Evolutionary conservation across 805 yeast species (phyloP), one percentile per base, ranked within the genome.

Genomic region (Kazachstania taianensis): DNA sequence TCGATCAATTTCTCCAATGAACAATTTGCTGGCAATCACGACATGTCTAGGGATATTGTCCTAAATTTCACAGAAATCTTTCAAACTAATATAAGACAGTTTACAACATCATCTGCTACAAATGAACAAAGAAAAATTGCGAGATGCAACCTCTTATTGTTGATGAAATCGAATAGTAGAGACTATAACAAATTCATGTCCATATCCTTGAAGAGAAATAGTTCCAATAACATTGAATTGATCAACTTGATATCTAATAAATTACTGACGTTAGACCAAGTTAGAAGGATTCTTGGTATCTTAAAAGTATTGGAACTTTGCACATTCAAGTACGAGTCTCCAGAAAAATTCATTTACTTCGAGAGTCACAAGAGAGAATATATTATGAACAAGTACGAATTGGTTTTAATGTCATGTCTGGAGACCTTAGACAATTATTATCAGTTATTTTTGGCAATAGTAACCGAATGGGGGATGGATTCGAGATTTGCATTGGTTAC

Each of bases 171-270:
- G 1, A 46, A 45, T 27, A 25, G 24, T 7, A 42, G 49, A 26
- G 61, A 57, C 8, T 55, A 57, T 33, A 51, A 47, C 31, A 57
- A 56, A 28, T 53, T 50, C 32, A 45, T 56, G 52, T 46, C 61
- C 2, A 46, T 57, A 12, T 55, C 43, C 34, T 40, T 57, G 30
- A 57, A 56, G 32, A 44, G 60, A 19, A 53, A 50, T 37, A 45
- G 44, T 35, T 53, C 50, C 23, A 41, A 43, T 9, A 29, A 38
- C 8, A 35, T 37, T 6, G 50, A 51, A 26, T 40, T 57, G 25
- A 32, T 50, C 7, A 30, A 38, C 17, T 37, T 57, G 18, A 46
- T 55, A 4, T 46, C 56, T 2, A 33, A 39, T 7, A 57, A 56
- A 32, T 37, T 55, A n/a, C 32, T 55, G 20, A 48, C 55, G 3